phyloP scores from a whole-genome alignment of 1,284 basidiomycete genomes.

The Xanthoconium separans region DNA sequence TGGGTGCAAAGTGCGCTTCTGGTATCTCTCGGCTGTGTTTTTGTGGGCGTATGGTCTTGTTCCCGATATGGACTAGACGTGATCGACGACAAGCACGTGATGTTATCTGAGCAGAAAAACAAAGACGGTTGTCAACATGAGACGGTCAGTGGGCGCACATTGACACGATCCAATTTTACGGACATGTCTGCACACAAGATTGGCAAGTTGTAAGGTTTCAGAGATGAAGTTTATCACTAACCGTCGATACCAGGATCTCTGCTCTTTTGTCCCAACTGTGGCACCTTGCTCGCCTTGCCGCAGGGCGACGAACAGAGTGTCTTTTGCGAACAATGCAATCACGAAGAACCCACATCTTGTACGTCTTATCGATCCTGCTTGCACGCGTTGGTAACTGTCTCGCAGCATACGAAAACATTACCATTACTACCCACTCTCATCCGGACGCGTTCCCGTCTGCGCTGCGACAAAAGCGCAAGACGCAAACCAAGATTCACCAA shows the following conservation, averaged over 20 bases:
- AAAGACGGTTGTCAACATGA: conserved; percentile 12
- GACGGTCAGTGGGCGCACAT: conserved; percentile 12
- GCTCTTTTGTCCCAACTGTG: conserved; percentile 92
- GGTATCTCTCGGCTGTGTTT: not conserved
- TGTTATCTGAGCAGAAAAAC: not conserved
- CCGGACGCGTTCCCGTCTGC: conserved; percentile 93
- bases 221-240: conserved; percentile 6
- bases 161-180: conserved; percentile 5
- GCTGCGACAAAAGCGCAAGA: conserved; percentile 86
- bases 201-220: conserved; percentile 15
- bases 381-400: conserved; percentile 1
- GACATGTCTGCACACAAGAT: conserved; percentile 29
- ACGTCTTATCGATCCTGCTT: conserved; percentile 29
- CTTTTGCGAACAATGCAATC: conserved; percentile 85
- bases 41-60: conserved; percentile 16
- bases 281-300: conserved; percentile 86
- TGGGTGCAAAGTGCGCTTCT: conserved; percentile 1
- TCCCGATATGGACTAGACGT: conserved; percentile 3
- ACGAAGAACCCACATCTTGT: conserved; percentile 87
- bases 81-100: conserved; percentile 21
- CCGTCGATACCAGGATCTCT: conserved; percentile 66
- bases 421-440: conserved; percentile 88
- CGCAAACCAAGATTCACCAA: conserved; percentile 82
- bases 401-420: conserved; percentile 89
- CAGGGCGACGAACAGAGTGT: conserved; percentile 76